phyloP scores from a whole-genome alignment of 2,329 filamentous ascomycete species.

The Trichophyton benhamiae region DNA sequence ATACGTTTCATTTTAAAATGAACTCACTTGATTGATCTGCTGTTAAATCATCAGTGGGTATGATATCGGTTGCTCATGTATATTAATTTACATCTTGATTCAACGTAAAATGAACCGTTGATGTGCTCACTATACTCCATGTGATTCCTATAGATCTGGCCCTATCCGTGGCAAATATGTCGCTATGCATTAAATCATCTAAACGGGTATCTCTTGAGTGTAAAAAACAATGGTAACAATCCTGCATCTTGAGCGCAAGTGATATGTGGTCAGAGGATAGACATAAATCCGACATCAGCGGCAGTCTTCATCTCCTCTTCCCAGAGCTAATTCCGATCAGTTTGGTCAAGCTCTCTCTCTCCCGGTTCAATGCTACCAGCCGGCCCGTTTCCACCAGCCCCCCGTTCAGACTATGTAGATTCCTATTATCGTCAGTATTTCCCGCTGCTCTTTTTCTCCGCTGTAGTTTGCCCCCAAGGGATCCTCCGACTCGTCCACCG shows the following conservation, averaged over 20 bases:
- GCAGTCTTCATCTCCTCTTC: conserved; percentile 5
- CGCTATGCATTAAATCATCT: background rate
- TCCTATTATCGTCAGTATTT: conserved; percentile 15
- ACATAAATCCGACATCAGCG: background rate
- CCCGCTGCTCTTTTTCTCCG: conserved; percentile 26
- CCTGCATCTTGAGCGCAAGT: background rate
- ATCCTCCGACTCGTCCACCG: conserved; percentile 33
- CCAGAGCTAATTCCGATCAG: conserved; percentile 39
- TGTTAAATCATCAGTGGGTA: background rate
- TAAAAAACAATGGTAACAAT: background rate
- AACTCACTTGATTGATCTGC: background rate
- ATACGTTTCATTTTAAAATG: background rate
- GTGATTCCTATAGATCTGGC: background rate
- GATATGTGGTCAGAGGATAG: background rate
- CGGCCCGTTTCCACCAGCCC: conserved; percentile 48
- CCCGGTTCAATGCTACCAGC: conserved; percentile 51
- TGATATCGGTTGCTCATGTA: conserved; percentile 1
- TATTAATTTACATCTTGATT: background rate
- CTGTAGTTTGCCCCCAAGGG: conserved; percentile 20
- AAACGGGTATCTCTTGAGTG: background rate
- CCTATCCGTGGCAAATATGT: background rate
- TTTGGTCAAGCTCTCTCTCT: conserved; percentile 54
- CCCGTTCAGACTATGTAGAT: conserved; percentile 11
- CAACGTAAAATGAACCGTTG: background rate
- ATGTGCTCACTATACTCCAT: background rate